These are phyloP conservation scores for Nakazawaea peltata DNA, from an alignment of 805 yeast species.

Conservation along the genomic window DNA sequence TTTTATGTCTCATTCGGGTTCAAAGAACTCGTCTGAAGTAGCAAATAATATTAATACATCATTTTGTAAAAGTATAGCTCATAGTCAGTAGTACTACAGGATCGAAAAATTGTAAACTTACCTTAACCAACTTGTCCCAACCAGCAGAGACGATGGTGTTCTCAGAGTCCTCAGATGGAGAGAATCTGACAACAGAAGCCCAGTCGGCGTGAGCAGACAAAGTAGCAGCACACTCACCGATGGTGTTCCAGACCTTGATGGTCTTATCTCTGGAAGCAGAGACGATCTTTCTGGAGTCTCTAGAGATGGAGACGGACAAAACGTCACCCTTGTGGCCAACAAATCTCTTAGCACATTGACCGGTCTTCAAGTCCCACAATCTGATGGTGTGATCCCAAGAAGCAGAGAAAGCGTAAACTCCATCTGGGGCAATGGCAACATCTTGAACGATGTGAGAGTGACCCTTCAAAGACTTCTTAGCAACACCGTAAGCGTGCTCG, in stretches of 20 bases:
- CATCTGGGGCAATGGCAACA: conserved; percentile 95
- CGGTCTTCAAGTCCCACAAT: conserved; percentile 95
- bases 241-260: conserved; percentile 98
- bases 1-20: conserved; percentile 88
- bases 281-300: conserved; percentile 94
- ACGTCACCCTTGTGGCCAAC: conserved; percentile 98
- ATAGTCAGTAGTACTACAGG: too few relatives aligned
- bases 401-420: conserved; percentile 95
- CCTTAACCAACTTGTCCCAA: conserved; percentile 98
- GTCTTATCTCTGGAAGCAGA: conserved; percentile 99
- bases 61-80: too few relatives aligned
- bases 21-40: conserved; percentile 86
- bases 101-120: too few relatives aligned
- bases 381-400: conserved; percentile 99
- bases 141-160: conserved; percentile 92
- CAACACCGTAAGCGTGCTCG: conserved; percentile 95
- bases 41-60: conserved; percentile 89
- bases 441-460: conserved; percentile 99
- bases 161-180: conserved; percentile 66
- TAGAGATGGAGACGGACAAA: conserved; percentile 91
- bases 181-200: conserved; percentile 97
- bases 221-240: conserved; percentile 94
- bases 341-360: conserved; percentile 89
- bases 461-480: conserved; percentile 95
- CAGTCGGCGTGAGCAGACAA: conserved; percentile 97